Evolutionary conservation across 805 yeast genomes (phyloP).

Genomic region (Wickerhamiella azyma): DNA sequence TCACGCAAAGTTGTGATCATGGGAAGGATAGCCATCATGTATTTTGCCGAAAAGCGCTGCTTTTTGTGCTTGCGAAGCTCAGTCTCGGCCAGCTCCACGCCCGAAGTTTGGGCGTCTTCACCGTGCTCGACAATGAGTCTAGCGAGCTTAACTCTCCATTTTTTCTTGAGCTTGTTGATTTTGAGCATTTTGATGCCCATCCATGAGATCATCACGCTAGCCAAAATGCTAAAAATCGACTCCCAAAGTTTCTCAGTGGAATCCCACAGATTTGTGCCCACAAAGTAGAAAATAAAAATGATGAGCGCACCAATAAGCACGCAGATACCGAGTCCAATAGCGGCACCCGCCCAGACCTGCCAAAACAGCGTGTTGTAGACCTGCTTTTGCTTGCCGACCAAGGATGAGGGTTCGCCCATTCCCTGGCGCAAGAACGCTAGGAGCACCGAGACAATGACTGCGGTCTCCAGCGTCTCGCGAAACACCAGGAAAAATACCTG

Average conservation of each 20-base stretch:
- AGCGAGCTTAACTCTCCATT: conserved; percentile 58
- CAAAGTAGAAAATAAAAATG: conserved; percentile 52
- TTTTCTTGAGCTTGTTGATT: conserved; percentile 66
- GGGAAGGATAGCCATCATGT: conserved; percentile 65
- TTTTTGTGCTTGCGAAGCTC: not conserved
- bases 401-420: conserved; percentile 32
- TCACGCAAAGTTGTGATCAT: conserved; percentile 78
- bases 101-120: not conserved
- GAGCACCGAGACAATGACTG: conserved; percentile 71
- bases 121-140: conserved; percentile 23
- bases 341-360: conserved; percentile 77
- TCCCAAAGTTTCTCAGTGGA: conserved; percentile 83
- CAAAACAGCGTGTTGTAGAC: conserved; percentile 36
- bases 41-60: conserved; percentile 28
- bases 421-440: conserved; percentile 78
- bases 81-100: not conserved
- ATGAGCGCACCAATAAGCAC: conserved; percentile 59
- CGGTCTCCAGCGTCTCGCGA: conserved; percentile 82
- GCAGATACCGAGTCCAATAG: conserved; percentile 56
- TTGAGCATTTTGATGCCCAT: conserved; percentile 80
- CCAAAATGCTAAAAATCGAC: conserved; percentile 64
- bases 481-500: conserved; percentile 80
- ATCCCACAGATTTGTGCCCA: conserved; percentile 81
- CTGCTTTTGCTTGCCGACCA: conserved; percentile 11
- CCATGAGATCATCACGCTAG: conserved; percentile 63